A percentile compares a stretch with the other conserved stretches of the same genome.
Conservation (phyloP, 163 green algal genomes). For the Coccomyxa subellipsoidea region DNA sequence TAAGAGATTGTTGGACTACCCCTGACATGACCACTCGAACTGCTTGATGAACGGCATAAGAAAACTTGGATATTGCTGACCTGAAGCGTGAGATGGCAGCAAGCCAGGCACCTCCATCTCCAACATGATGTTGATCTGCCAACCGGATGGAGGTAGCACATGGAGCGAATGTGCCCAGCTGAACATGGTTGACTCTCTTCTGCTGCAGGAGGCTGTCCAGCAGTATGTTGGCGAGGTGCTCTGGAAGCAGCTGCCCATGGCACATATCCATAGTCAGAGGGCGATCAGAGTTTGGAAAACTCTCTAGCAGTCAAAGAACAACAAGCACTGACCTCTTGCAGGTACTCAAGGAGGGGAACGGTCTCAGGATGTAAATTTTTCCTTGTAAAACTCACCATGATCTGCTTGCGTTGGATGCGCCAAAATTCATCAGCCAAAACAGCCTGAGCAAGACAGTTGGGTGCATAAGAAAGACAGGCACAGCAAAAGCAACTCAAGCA, state of each 20-base stretch:
- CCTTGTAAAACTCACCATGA: not conserved
- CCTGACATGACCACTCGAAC: not conserved
- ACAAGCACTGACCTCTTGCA: no score
- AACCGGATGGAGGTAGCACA: not conserved
- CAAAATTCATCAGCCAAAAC: not conserved
- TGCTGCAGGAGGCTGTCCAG: not conserved
- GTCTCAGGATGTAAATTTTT: no score
- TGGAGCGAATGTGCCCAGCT: not conserved
- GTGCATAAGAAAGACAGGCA: not conserved
- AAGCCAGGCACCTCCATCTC: not conserved
- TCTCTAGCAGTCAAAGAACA: not conserved
- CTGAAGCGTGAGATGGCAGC: conserved; percentile 1
- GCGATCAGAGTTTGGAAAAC: not conserved
- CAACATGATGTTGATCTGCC: not conserved
- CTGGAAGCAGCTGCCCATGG: not conserved
- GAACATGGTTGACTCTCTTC: not conserved
- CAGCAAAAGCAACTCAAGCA: not conserved
- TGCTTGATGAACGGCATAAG: not conserved
- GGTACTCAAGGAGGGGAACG: no score
- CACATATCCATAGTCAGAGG: not conserved
- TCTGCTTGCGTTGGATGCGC: not conserved
- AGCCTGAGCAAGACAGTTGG: not conserved
- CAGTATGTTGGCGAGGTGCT: not conserved
- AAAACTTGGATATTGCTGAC: not conserved
- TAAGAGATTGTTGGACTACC: no score